Percentiles rank a stretch among this genome's conserved stretches.
phyloP scores from a whole-genome alignment of 192 early-diverging fungal species.

The Haplosporangium gracile region DNA sequence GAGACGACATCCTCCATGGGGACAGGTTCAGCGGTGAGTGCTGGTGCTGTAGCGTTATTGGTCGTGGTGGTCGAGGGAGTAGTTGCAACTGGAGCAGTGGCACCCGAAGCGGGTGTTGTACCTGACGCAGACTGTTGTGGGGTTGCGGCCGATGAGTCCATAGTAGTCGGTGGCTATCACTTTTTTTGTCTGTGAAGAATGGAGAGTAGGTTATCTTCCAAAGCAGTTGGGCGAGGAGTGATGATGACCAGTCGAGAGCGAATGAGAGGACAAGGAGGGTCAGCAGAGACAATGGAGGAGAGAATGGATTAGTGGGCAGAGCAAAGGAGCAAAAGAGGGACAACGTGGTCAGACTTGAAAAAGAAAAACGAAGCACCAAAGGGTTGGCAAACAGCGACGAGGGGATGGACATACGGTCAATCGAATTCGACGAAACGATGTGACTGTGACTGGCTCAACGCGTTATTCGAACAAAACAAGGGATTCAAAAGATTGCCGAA shows the following conservation, averaged over 20 bases:
- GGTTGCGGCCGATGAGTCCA: conserved; percentile 19
- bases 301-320: neutral
- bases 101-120: neutral
- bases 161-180: neutral
- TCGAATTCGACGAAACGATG: neutral
- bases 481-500: too few species aligned
- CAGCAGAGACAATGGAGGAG: neutral
- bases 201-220: neutral
- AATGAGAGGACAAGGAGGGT: neutral
- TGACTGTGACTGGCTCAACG: neutral
- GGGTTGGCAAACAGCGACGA: neutral
- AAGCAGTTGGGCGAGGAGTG: neutral
- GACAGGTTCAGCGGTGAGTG: conserved; percentile 9
- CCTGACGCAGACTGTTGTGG: conserved; percentile 8
- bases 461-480: too few species aligned
- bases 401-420: neutral
- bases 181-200: neutral
- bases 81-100: neutral
- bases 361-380: neutral
- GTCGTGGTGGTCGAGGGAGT: neutral
- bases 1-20: conserved; percentile 54
- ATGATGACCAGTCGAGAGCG: neutral
- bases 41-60: neutral
- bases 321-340: neutral
- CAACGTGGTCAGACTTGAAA: neutral